Base-by-base conservation (phyloP, 2,329 filamentous ascomycete genomes). In the Fusarium sp. region DNA sequence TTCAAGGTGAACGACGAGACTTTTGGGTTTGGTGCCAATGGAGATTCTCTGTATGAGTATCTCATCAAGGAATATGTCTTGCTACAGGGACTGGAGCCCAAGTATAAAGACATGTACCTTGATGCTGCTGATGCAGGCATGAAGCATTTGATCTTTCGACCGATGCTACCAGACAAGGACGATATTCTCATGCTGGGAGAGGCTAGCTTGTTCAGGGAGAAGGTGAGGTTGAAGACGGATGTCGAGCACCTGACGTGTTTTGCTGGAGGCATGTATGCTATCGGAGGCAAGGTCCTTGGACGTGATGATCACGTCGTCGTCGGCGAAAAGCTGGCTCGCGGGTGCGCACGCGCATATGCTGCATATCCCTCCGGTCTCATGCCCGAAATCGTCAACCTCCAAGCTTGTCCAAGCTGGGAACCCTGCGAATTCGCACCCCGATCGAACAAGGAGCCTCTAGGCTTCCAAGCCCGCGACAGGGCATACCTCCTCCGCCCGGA, bases 51-150 rank as follows among this genome's bases (percentile, higher is more conserved):
- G 1, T 91, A 90, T 69, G 89, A 91, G 76, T 95, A 95, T 78
- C 88, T 94, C 71, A 86, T 89, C 2, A 85, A 94, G 79, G 86
- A 93, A 78, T 88, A 92, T 75, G 83, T 93, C 24, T 85, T 95
- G 2, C 85, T 94, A 0, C 90, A 91, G n/a, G 92, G 93, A 7
- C 66, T 76, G 1, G 84, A 85, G 8, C 76, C 80, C 2, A 80
- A 80, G 57, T 86, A 85, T 22, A 79, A 80, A 41, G 71, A 76
- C 7, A 84, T 86, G 82, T 82, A 81, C 27, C 72, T 65, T 18
- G 84, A 78, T 72, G 93, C 83, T 10, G 74, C 92, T 35, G 87
- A 91, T 31, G 86, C 88, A 0, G 88, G 89, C 2, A 89, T 90
- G 64, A 83, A 89, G 56, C 83, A 91, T 64, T 83, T 94, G 18